Evolutionary conservation across 1,284 basidiomycete species (phyloP), one percentile per base, ranked within the genome.

Genomic region (Heterobasidion parviporum): DNA sequence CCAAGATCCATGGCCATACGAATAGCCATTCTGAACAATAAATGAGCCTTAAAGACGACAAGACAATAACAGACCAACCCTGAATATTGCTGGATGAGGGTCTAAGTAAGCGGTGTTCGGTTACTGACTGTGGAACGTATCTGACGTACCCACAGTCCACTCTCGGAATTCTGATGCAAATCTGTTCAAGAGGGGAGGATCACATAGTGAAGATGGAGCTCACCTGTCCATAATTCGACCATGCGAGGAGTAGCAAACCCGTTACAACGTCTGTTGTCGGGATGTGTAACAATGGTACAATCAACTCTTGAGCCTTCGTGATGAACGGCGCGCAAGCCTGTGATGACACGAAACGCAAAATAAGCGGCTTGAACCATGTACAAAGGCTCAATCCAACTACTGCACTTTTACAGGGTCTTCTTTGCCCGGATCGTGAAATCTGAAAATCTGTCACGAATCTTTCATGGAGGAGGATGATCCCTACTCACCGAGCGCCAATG

Each of bases 1-100:
- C 74, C 74, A 2, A 74, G 61, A 61, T 75, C 73, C 36, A 71
- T 63, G 1, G 71, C 67, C 74, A 74, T 74, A 2, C 74, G 66
- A 15, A 72, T 68, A 8, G 72, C 69, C 67, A 75, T 73, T 5
- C 73, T 66, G 26, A 18, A 10, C 10, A 48, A 48, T 48, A 48
- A 7, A 16, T 32, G 26, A 18, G 46, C 16, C 12, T 51, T 36
- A 4, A 35, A 9, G 4, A 14, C 9, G 5, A 14, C 33, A 12
- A n/a, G 15, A 15, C 15, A 38, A 26, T 26, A 26, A 26, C 26
- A 26, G 26, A 26, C 55, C 12, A 55, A 63, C 62, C 63, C 63
- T 16, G 63, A 62, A 54, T 62, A 64, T 63, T 64, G 62, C 63
- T 64, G 49, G 15, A 34, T 8, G 15, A 34, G 15, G 18, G 43